phyloP scores from a whole-genome alignment of 164 flowering plant species.

The Vitis vinifera region DNA sequence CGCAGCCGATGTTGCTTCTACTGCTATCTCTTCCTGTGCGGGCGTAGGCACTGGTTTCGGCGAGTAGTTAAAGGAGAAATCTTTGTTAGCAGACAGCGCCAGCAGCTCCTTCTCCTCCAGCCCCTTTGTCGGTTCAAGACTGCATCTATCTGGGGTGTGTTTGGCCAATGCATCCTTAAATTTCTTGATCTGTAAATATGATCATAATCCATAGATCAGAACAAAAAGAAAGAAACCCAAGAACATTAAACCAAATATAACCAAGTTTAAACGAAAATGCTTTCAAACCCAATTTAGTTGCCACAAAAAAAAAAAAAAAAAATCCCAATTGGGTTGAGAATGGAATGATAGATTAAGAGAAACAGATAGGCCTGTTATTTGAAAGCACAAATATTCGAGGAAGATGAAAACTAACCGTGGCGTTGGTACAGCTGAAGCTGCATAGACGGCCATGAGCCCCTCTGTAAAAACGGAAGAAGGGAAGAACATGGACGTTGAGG shows the following conservation, averaged over 20 bases:
- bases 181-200: conserved; percentile 62
- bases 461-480: conserved; percentile 85
- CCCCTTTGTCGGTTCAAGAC: conserved; percentile 72
- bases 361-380: too few relatives aligned
- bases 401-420: conserved; percentile 59
- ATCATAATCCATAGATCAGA: neutral
- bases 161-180: conserved; percentile 80
- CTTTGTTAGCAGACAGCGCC: conserved; percentile 73
- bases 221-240: too few relatives aligned
- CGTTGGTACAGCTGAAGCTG: conserved; percentile 91
- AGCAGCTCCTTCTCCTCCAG: conserved; percentile 77
- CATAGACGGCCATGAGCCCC: conserved; percentile 87
- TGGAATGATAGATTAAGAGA: too few relatives aligned
- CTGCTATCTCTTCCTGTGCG: conserved; percentile 13
- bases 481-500: conserved; percentile 84
- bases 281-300: neutral
- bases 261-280: too few relatives aligned
- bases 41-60: conserved; percentile 36
- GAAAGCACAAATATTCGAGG: neutral
- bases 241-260: too few relatives aligned
- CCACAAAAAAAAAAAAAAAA: neutral
- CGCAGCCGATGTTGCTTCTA: conserved; percentile 14
- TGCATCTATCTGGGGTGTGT: conserved; percentile 60
- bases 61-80: conserved; percentile 55
- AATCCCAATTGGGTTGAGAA: neutral